Conservation (phyloP, 106 monocot species). For the Chionographis japonica region DNA sequence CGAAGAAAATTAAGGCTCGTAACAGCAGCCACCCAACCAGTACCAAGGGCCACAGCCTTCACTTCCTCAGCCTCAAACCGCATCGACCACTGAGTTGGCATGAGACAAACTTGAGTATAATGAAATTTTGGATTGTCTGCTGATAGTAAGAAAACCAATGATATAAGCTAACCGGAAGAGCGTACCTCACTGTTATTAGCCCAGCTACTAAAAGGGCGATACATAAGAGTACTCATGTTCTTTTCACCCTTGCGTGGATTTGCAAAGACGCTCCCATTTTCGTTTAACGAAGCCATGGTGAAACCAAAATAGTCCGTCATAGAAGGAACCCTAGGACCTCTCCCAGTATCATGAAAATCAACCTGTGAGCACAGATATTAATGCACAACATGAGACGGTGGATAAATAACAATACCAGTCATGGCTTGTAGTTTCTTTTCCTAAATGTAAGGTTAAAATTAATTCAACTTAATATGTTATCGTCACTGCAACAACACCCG, state of each 20-base stretch:
- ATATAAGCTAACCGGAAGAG: slow-evolving; percentile 6
- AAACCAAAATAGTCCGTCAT: slow-evolving; percentile 99
- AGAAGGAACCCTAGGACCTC: slow-evolving; percentile 93
- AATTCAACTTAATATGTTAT: too few species aligned
- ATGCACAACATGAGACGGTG: too few species aligned
- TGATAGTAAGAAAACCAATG: background rate
- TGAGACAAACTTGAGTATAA: slow-evolving; percentile 1
- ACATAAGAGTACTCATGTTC: slow-evolving; percentile 91
- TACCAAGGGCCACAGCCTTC: slow-evolving; percentile 87
- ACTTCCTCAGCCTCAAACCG: slow-evolving; percentile 95
- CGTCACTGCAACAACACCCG: too few species aligned
- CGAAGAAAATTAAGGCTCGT: slow-evolving; percentile 82
- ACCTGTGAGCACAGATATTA: slow-evolving; percentile 39
- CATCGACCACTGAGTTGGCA: slow-evolving; percentile 85
- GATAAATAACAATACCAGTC: too few species aligned
- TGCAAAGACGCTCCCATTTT: slow-evolving; percentile 88
- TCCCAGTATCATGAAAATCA: slow-evolving; percentile 98
- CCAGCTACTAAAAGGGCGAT: slow-evolving; percentile 98
- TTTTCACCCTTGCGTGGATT: slow-evolving; percentile 91
- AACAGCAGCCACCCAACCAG: slow-evolving; percentile 81
- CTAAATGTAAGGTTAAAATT: too few species aligned
- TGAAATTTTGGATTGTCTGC: too few species aligned
- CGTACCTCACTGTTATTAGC: slow-evolving; percentile 93
- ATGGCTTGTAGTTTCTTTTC: too few species aligned
- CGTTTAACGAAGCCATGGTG: slow-evolving; percentile 90